Evolutionary conservation across 2,329 filamentous ascomycete species (phyloP).

Genomic region (Trichophyton equinum): DNA sequence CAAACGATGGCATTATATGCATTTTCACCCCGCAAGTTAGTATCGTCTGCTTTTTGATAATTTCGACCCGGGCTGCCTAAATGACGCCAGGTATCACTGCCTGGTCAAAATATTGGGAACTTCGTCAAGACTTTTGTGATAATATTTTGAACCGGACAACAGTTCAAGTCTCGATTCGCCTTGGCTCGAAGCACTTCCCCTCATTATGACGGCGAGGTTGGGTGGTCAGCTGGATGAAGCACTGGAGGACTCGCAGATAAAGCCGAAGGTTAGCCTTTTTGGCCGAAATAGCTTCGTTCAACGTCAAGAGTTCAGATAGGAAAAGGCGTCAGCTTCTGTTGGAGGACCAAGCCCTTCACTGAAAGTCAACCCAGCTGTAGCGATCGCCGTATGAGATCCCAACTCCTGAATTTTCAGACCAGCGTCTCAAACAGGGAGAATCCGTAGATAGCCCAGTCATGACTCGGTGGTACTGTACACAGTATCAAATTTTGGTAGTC

Average conservation of each 20-base stretch:
- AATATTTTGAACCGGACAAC: not conserved
- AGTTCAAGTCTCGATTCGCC: not conserved
- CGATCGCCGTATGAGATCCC: not conserved
- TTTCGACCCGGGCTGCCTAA: not conserved
- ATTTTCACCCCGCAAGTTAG: not conserved
- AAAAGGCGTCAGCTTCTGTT: not conserved
- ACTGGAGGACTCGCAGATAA: not conserved
- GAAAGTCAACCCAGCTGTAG: not conserved
- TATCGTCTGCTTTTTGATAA: not conserved
- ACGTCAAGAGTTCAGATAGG: not conserved
- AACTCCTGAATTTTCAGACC: not conserved
- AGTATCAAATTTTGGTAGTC: not conserved
- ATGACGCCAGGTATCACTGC: not conserved
- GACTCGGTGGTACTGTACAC: not conserved
- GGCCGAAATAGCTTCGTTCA: not conserved
- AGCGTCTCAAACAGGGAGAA: not conserved
- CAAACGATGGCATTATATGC: not conserved
- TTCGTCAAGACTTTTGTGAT: not conserved
- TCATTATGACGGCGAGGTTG: not conserved
- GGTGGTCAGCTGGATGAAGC: not conserved
- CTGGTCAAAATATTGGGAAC: not conserved
- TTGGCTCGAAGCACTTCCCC: not conserved
- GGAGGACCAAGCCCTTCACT: not conserved
- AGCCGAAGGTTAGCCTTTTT: not conserved
- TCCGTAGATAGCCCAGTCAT: not conserved